These are phyloP conservation scores for Rhynchosporium graminicola DNA, from an alignment of 2,329 filamentous ascomycete species.

Conservation along the genomic window DNA sequence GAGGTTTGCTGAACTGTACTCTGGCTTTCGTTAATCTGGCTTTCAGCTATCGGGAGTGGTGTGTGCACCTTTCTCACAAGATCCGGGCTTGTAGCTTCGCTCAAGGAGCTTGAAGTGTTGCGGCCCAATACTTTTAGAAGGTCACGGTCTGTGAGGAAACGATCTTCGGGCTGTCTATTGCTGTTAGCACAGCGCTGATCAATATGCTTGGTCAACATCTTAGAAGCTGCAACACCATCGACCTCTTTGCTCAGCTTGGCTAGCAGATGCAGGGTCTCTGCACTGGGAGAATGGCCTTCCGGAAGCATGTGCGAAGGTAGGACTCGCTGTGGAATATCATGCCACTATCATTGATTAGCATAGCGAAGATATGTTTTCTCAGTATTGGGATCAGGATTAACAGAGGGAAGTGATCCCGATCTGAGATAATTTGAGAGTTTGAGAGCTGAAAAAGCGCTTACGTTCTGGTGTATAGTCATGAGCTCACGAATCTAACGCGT, in stretches of 20 bases:
- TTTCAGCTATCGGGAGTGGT: neutral
- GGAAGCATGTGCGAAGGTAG: slow-evolving; percentile 21
- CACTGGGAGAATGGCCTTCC: slow-evolving; percentile 20
- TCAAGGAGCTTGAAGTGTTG: neutral
- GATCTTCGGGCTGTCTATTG: neutral
- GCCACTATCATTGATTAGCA: neutral
- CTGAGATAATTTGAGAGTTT: too few species aligned
- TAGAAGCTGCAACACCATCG: slow-evolving; percentile 7
- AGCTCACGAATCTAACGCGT: slow-evolving; percentile 16
- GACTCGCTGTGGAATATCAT: slow-evolving; percentile 18
- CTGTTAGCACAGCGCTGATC: slow-evolving; percentile 1
- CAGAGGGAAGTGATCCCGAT: too few species aligned
- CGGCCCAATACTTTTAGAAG: slow-evolving; percentile 1
- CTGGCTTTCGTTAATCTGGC: neutral
- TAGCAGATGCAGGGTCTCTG: slow-evolving; percentile 22
- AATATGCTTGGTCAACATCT: slow-evolving; percentile 13
- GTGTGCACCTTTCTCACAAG: neutral
- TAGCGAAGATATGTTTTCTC: too few species aligned
- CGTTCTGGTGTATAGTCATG: slow-evolving; percentile 16
- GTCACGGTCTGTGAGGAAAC: slow-evolving; percentile 1
- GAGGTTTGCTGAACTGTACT: neutral
- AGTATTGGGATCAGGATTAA: too few species aligned
- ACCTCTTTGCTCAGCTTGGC: slow-evolving; percentile 23
- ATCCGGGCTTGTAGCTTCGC: neutral
- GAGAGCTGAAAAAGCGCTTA: too few species aligned